Conservation (phyloP, 1,284 basidiomycete genomes). For the Anthracocystis setariae region DNA sequence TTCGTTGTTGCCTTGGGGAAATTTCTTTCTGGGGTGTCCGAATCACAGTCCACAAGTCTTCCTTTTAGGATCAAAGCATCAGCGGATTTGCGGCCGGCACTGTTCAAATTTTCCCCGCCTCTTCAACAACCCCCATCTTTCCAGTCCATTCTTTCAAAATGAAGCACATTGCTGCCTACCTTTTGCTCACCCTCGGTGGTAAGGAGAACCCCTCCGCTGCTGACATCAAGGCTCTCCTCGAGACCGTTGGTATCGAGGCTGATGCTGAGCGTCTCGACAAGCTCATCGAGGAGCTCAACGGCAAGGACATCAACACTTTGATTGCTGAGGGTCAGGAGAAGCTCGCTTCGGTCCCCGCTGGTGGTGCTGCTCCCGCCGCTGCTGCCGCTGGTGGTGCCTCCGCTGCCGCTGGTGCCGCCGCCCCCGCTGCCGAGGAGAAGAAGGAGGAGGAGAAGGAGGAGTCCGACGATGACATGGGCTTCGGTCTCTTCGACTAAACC, state of each 20-base stretch:
- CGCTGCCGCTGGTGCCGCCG: constrained; percentile 75
- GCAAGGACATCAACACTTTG: constrained; percentile 86
- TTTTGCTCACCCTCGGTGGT: constrained; percentile 95
- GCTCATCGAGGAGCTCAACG: constrained; percentile 90
- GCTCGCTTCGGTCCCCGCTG: constrained; percentile 83
- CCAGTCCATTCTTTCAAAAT: constrained; percentile 42
- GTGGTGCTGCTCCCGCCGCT: constrained; percentile 65
- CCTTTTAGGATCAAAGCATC: constrained; percentile 71
- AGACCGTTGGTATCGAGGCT: constrained; percentile 84
- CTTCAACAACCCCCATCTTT: constrained; percentile 1
- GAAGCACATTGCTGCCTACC: constrained; percentile 73
- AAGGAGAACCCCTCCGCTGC: constrained; percentile 84
- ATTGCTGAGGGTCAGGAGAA: constrained; percentile 92
- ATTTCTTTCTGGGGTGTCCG: constrained; percentile 42
- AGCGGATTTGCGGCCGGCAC: constrained; percentile 66
- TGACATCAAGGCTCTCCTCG: constrained; percentile 90
- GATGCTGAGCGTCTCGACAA: constrained; percentile 85
- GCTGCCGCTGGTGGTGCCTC: constrained; percentile 73
- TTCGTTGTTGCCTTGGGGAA: constrained; percentile 34
- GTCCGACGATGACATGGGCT: constrained; percentile 67
- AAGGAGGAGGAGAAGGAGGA: constrained; percentile 68
- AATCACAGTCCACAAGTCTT: constrained; percentile 77
- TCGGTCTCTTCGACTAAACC: constrained; percentile 66
- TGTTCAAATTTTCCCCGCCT: constrained; percentile 21
- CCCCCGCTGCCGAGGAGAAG: constrained; percentile 72